Evolutionary conservation across 2,329 filamentous ascomycete species (phyloP), one percentile per base, ranked within the genome.

Genomic region (Aspergillus intermedius): DNA sequence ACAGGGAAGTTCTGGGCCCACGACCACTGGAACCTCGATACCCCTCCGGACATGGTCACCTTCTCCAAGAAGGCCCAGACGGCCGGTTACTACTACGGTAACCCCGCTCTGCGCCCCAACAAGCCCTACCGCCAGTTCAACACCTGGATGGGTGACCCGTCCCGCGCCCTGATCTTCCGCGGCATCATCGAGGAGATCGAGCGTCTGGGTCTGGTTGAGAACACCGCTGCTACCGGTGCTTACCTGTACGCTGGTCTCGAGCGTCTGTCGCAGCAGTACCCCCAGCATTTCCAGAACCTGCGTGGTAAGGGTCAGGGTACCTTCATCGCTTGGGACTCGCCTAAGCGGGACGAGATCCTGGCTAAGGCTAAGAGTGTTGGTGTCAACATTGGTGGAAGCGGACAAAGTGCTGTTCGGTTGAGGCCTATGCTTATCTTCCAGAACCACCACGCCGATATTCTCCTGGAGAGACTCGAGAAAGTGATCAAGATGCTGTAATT

Each of bases 1-100:
- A 95, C 90, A 0, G 90, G 90, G 60, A 90, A 88, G 70, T 95
- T 95, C 82, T 95, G 90, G 90, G 90, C 91, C 7, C 91, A 95
- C 75, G 89, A 95, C 62, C 91, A 95, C 82, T 95, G 90, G 90
- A 79, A 87, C 68, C 79, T 95, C 40, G 65, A 78, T 44, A 74
- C 82, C 32, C 87, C 90, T 7, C 90, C 90, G 0, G 90, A 95
- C 75, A 93, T 95, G 77, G 90, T 95, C 41, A 95, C 90, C 50
- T 95, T 95, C 75, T 88, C 83, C 64, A 95, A 95, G 78, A 95
- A 95, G 78, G 91, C 90, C 3, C 90, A 95, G 74, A 88, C 90
- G 2, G 90, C 91, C 5, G 90, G 90, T 30, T 95, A 91, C 79
- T 95, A 93, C 78, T 95, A 84, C 66, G 86, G 86, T 52, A 85